Conservation (phyloP, 352 stramenopile species). For the Globisporangium radiosum region DNA sequence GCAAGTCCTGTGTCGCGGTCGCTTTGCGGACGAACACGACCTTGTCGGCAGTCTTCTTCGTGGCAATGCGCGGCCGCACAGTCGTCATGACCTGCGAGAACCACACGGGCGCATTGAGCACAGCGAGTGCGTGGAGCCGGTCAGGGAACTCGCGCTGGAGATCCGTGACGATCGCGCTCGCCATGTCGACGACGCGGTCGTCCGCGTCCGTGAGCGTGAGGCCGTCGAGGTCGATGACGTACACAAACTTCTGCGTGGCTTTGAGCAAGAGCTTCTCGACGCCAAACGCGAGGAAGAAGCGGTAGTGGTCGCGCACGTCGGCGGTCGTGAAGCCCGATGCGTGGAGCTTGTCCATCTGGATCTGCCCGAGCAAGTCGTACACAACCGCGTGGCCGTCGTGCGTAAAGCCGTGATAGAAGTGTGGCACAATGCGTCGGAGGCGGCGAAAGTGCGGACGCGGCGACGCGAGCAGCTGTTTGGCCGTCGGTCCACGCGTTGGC, state of each 20-base stretch:
- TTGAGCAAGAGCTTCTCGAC: slow-evolving; percentile 64
- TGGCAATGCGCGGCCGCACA: slow-evolving; percentile 34
- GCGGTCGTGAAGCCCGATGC: slow-evolving; percentile 62
- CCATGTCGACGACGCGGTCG: slow-evolving; percentile 59
- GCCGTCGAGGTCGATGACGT: slow-evolving; percentile 73
- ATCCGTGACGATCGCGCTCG: slow-evolving; percentile 40
- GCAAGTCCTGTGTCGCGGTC: slow-evolving; percentile 35
- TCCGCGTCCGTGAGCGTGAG: slow-evolving; percentile 65
- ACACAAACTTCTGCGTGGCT: slow-evolving; percentile 59
- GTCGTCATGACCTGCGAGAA: slow-evolving; percentile 75
- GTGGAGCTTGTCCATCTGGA: slow-evolving; percentile 70
- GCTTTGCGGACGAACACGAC: slow-evolving; percentile 49
- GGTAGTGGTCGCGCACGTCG: slow-evolving; percentile 68
- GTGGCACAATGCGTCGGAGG: slow-evolving; percentile 62
- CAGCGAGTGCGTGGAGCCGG: slow-evolving; percentile 43
- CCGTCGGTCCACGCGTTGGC: slow-evolving; percentile 20
- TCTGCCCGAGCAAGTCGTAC: slow-evolving; percentile 73
- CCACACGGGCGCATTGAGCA: slow-evolving; percentile 72
- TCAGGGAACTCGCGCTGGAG: slow-evolving; percentile 63
- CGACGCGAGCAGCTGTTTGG: slow-evolving; percentile 37
- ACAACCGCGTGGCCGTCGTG: slow-evolving; percentile 58
- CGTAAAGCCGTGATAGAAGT: slow-evolving; percentile 76
- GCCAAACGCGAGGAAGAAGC: slow-evolving; percentile 71
- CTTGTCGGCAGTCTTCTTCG: slow-evolving; percentile 63
- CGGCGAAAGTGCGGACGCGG: slow-evolving; percentile 67